Evolutionary conservation across 78 protist species (phyloP).

Genomic region (Pigoraptor vietnamica): DNA sequence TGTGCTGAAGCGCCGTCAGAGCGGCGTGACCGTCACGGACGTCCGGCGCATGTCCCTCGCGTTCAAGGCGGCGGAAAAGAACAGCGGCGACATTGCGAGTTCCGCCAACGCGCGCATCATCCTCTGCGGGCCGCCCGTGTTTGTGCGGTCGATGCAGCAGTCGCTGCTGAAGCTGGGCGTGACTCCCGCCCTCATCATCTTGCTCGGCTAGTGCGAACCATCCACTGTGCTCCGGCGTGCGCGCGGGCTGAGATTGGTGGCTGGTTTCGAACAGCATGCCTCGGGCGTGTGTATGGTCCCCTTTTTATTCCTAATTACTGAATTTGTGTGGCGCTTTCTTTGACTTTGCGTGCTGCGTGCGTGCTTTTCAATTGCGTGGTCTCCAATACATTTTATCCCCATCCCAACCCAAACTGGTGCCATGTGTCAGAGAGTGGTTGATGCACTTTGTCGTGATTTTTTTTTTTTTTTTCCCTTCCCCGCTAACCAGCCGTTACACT

Average conservation of each 20-base stretch:
- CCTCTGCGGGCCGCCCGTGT: background rate
- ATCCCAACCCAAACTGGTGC: no score
- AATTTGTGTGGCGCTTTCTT: background rate
- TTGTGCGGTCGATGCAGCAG: background rate
- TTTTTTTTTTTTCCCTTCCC: background rate
- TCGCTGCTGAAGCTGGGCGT: background rate
- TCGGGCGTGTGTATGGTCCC: background rate
- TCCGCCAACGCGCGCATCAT: background rate
- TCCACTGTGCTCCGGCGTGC: no score
- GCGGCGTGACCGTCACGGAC: no score
- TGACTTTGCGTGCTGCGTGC: background rate
- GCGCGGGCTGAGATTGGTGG: no score
- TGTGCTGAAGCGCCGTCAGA: no score
- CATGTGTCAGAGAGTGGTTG: no score
- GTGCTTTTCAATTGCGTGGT: no score
- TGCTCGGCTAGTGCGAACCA: background rate
- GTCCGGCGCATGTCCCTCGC: background rate
- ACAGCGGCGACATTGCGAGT: background rate
- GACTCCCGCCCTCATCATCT: background rate
- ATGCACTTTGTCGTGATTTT: no score
- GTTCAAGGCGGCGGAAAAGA: background rate
- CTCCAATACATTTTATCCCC: no score
- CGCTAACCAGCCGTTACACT: background rate
- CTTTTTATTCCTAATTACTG: no score
- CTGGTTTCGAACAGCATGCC: no score